Percentiles rank a stretch among this genome's conserved stretches.
These are phyloP conservation scores for Arthrobotrys megalospora DNA, from an alignment of 2,329 filamentous ascomycete genomes.

Conservation along the genomic window DNA sequence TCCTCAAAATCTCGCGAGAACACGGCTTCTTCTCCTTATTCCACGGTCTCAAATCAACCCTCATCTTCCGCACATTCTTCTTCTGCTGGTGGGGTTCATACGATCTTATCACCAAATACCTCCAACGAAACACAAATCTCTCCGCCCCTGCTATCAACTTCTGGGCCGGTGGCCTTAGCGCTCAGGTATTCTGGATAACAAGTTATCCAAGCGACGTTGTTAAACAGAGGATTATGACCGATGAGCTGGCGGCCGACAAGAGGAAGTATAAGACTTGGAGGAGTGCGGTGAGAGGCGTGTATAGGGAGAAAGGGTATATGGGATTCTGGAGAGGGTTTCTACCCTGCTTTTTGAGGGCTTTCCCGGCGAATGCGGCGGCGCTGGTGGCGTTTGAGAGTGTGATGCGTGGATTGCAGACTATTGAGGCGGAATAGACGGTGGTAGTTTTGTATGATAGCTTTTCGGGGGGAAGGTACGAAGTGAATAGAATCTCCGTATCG, in stretches of 20 bases:
- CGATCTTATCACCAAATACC: constrained; percentile 81
- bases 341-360: constrained; percentile 92
- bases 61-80: constrained; percentile 93
- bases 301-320: constrained; percentile 79
- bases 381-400: constrained; percentile 93
- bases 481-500: not conserved
- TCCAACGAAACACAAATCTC: constrained; percentile 78
- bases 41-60: constrained; percentile 85
- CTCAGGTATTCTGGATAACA: constrained; percentile 94
- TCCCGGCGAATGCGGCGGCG: constrained; percentile 95
- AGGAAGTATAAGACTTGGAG: constrained; percentile 82
- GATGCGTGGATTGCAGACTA: constrained; percentile 69
- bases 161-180: constrained; percentile 93
- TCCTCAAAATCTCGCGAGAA: constrained; percentile 67
- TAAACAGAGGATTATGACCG: constrained; percentile 98
- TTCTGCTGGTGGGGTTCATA: constrained; percentile 99
- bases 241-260: constrained; percentile 77
- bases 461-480: not conserved
- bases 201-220: constrained; percentile 93
- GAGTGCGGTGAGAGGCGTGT: constrained; percentile 83
- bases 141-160: constrained; percentile 90
- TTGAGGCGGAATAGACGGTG: constrained; percentile 12
- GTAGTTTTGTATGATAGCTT: not conserved
- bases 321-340: constrained; percentile 95
- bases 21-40: constrained; percentile 88